Conservation (phyloP, 148 eudicot species). For the Spergularia marina region DNA sequence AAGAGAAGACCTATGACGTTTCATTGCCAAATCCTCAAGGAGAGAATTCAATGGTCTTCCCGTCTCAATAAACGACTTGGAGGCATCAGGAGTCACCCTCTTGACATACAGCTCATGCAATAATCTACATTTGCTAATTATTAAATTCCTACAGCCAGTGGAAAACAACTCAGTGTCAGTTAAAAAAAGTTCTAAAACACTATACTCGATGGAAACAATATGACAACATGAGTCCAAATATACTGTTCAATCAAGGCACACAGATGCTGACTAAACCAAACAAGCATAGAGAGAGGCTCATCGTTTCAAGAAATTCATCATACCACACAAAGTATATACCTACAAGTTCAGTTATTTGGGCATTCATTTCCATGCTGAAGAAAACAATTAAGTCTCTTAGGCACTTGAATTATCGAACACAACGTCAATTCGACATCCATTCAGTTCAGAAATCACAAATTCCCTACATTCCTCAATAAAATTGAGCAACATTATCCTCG, state of each 20-base stretch:
- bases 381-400: background rate
- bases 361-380: background rate
- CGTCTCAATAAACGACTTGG: slow-evolving; percentile 24
- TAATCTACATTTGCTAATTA: slow-evolving; percentile 45
- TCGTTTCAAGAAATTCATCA: background rate
- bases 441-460: background rate
- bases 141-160: slow-evolving; percentile 40
- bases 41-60: slow-evolving; percentile 34
- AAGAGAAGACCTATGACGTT: slow-evolving; percentile 48
- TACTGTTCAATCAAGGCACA: background rate
- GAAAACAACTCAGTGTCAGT: background rate
- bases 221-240: background rate
- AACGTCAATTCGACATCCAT: background rate
- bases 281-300: background rate
- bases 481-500: background rate
- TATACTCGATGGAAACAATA: background rate
- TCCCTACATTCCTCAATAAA: background rate
- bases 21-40: slow-evolving; percentile 60
- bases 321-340: background rate
- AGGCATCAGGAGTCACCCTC: slow-evolving; percentile 22
- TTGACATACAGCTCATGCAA: slow-evolving; percentile 43
- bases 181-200: background rate
- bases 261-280: background rate
- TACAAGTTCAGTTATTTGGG: background rate
- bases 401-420: background rate